These are phyloP conservation scores for Haplosporangium gracile DNA, from an alignment of 192 early-diverging fungal species.

Conservation along the genomic window DNA sequence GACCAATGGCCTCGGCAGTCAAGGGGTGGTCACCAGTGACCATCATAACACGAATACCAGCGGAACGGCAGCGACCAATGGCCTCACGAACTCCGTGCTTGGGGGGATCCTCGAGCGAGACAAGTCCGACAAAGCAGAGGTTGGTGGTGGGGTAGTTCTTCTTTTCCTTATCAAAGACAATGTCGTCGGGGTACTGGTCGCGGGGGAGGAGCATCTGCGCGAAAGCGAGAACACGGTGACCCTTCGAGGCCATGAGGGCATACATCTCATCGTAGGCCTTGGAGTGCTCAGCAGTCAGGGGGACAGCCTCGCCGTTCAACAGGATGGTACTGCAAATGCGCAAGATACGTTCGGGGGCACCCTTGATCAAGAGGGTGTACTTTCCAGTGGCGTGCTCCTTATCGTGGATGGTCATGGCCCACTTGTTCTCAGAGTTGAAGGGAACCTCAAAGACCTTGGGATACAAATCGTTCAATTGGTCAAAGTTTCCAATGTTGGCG, in stretches of 20 bases:
- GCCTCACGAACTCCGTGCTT: conserved; percentile 99
- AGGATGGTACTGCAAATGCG: conserved; percentile 84
- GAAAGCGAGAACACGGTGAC: conserved; percentile 96
- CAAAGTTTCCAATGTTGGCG: conserved; percentile 79
- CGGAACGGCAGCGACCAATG: conserved; percentile 91
- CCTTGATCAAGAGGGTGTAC: conserved; percentile 91
- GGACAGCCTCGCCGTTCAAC: conserved; percentile 62
- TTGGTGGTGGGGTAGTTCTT: conserved; percentile 78
- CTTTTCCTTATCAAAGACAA: conserved; percentile 81
- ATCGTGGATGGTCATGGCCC: conserved; percentile 91
- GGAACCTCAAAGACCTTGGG: conserved; percentile 96
- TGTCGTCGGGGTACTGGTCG: conserved; percentile 77
- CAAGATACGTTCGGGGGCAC: conserved; percentile 95
- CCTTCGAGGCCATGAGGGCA: conserved; percentile 90
- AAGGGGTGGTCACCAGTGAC: conserved; percentile 98
- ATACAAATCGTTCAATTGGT: conserved; percentile 73
- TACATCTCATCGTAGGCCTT: conserved; percentile 82
- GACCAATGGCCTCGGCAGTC: conserved; percentile 96
- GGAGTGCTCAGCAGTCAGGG: conserved; percentile 77
- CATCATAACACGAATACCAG: conserved; percentile 98
- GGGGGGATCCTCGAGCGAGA: conserved; percentile 95
- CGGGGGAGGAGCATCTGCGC: conserved; percentile 81
- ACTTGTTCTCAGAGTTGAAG: conserved; percentile 97
- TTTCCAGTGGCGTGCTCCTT: conserved; percentile 77
- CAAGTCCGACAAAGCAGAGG: conserved; percentile 87